Evolutionary conservation across 805 yeast species (phyloP), one percentile per base, ranked within the genome.

Genomic region (Jamesozyma rosinii): DNA sequence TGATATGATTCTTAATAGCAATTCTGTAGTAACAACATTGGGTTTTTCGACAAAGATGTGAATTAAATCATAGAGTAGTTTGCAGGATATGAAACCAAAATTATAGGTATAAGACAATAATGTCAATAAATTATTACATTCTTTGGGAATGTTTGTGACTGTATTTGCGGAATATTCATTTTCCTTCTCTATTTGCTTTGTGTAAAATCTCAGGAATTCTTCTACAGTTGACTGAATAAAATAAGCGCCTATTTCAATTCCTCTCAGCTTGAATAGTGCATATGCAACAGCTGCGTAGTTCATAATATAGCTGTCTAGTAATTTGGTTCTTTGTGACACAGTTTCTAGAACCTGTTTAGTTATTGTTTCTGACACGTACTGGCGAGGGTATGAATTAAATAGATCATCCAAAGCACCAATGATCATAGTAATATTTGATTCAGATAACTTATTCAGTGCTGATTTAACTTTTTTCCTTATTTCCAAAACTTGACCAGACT

Each of bases 241-340:
- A 51, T 69, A 75, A 0, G 97, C 98, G 46, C 95, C 97, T 60
- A 87, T 83, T 48, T 87, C 95, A 32, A 80, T 76, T 18, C 98
- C 97, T 51, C 84, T 83, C 18, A 79, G 55, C 47, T 83, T 73
- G 64, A 83, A 87, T 20, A 92, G 60, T 0, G 95, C 81, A 19
- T 80, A 80, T 2, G 81, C 75, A 6, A 87, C 69, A 5, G 87
- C 81, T 1, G 95, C 83, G 60, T 90, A 89, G 27, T 85, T 70
- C 47, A 83, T 74, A 33, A 89, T 76, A 58, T 87, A 86, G 1
- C 83, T 76, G 49, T 89, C 97, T 39, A 87, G 65, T 40, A 88
- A 64, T 38, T 83, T 73, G 3, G 81, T 80, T 24, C 80, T 81
- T 26, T 73, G 70, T 9, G 75, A 63, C 13, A 88, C 72, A 48